Conservation (phyloP, 352 stramenopile genomes). For the Nothophytophthora sp. region DNA sequence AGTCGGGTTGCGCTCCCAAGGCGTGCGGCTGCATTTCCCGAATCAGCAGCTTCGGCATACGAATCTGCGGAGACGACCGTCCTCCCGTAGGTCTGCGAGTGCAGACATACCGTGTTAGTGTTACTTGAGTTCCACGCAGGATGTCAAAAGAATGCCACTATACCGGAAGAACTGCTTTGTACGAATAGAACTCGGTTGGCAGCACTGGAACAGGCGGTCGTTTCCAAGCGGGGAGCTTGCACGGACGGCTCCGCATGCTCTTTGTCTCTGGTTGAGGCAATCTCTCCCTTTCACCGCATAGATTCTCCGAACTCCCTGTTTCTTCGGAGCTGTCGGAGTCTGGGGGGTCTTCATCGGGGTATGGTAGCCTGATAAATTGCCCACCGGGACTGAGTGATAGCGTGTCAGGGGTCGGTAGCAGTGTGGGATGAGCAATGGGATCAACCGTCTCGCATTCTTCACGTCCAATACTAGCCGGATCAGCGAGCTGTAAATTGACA, state of each 20-base stretch:
- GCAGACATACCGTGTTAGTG: neutral
- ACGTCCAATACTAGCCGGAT: too few relatives aligned
- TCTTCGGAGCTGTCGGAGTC: too few relatives aligned
- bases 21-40: constrained; percentile 4
- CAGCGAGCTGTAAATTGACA: too few relatives aligned
- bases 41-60: too few relatives aligned
- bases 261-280: neutral
- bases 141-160: neutral
- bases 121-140: neutral
- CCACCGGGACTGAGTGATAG: too few relatives aligned
- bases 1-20: constrained; percentile 14
- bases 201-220: constrained; percentile 57
- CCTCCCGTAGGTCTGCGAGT: constrained; percentile 5
- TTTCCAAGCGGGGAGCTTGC: constrained; percentile 56
- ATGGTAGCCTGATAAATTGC: too few relatives aligned
- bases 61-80: constrained; percentile 2
- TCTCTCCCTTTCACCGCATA: neutral
- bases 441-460: too few relatives aligned
- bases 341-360: too few relatives aligned
- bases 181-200: constrained; percentile 46
- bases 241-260: neutral
- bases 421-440: too few relatives aligned
- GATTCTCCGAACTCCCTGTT: too few relatives aligned
- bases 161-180: constrained; percentile 55
- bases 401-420: too few relatives aligned